phyloP scores from a whole-genome alignment of 768 basidiomycete species.

The Russula sp. region DNA sequence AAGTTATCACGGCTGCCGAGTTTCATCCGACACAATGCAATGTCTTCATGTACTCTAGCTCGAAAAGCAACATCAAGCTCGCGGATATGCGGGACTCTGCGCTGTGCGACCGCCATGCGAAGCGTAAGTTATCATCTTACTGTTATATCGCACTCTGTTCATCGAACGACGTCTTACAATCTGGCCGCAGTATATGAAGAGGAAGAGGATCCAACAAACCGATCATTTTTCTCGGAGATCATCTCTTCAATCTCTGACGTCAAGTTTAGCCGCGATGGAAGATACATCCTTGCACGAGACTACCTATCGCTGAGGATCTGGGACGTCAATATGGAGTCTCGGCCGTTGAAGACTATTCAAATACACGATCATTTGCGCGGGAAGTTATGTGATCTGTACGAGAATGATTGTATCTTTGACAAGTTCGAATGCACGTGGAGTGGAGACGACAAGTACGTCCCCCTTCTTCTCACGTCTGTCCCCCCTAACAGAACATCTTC shows the following conservation, averaged over 20 bases:
- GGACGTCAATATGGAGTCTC: constrained; percentile 99
- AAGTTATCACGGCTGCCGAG: constrained; percentile 99
- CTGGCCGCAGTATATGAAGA: constrained; percentile 82
- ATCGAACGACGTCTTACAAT: constrained; percentile 17
- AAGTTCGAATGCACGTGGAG: constrained; percentile 99
- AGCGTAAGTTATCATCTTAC: constrained; percentile 55
- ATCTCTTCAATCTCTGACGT: constrained; percentile 99
- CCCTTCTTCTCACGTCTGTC: constrained; percentile 25
- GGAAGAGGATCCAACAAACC: constrained; percentile 94
- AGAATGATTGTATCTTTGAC: constrained; percentile 99
- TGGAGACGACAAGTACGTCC: constrained; percentile 86
- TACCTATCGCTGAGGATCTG: constrained; percentile 98
- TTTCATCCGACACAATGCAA: constrained; percentile 98
- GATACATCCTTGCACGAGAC: constrained; percentile 94
- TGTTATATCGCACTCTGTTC: constrained; percentile 7
- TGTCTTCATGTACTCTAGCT: constrained; percentile 99
- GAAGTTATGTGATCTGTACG: constrained; percentile 97
- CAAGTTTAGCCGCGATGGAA: constrained; percentile 96
- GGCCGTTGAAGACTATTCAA: constrained; percentile 94
- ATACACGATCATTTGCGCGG: constrained; percentile 97
- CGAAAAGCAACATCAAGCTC: constrained; percentile 98
- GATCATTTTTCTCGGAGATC: constrained; percentile 99
- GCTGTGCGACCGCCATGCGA: constrained; percentile 91
- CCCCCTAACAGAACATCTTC: not conserved
- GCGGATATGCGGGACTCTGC: constrained; percentile 99